These are phyloP conservation scores for Leptodermis oblonga DNA, from an alignment of 257 asterid species.

Conservation along the genomic window DNA sequence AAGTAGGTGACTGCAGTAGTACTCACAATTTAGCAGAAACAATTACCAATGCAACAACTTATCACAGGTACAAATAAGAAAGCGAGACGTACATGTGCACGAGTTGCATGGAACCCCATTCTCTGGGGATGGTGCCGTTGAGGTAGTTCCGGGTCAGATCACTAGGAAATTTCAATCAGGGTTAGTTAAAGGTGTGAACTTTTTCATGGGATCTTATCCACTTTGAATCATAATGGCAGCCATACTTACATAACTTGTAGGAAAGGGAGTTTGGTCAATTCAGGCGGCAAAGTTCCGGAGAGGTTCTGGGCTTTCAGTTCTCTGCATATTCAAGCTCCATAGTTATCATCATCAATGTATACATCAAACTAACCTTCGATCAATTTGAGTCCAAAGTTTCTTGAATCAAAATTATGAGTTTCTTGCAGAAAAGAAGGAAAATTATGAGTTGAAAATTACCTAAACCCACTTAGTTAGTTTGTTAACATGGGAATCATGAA, in stretches of 20 bases:
- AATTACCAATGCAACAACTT: too few species aligned
- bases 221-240: not conserved
- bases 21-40: not conserved
- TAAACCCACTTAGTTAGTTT: too few species aligned
- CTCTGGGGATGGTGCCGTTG: conserved; percentile 55
- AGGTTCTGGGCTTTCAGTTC: conserved; percentile 44
- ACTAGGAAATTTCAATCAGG: conserved; percentile 20
- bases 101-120: conserved; percentile 58
- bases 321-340: conserved; percentile 27
- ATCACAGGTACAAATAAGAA: not conserved
- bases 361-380: too few species aligned
- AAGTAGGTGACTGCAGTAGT: conserved; percentile 48
- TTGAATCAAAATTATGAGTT: too few species aligned
- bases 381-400: too few species aligned
- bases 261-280: conserved; percentile 48
- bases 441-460: too few species aligned
- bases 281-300: conserved; percentile 49
- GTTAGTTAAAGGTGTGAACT: not conserved
- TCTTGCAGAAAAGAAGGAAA: too few species aligned
- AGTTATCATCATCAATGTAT: not conserved
- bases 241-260: conserved; percentile 40
- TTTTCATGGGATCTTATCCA: not conserved
- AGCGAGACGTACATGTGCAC: conserved; percentile 35
- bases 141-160: conserved; percentile 62
- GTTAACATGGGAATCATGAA: too few species aligned